Base-by-base conservation (phyloP, 2,329 filamentous ascomycete genomes). In the Drechslerella coelobrocha region DNA sequence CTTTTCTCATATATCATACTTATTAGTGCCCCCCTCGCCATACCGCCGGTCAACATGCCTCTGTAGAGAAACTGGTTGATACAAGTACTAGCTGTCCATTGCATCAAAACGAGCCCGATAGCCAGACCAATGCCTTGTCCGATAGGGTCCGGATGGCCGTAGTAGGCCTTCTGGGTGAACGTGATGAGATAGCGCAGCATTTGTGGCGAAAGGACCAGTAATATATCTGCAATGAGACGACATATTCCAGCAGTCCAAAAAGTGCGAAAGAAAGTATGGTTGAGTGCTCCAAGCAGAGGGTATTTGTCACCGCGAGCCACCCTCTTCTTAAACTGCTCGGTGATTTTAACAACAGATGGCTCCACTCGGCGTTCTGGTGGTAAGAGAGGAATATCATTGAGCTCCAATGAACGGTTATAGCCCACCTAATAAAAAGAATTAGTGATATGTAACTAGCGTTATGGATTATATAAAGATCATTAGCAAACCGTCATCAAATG, bases 11-110 rank as follows among this genome's bases (percentile, higher is more conserved):
- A 99, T 73, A 99, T 97, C 68, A 92, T 86, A 1, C 93, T 89
- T 6, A 91, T 93, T 72, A 99, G 81, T 1, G 91, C 88, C 39
- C 91, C 90, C 81, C 97, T 97, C 80, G 97, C 91, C 61, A 91
- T 88, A 92, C 99, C 97, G 62, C 94, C 94, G 1, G 91, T 93
- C 76, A 96, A 90, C 76, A 99, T 97, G 2, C 92, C 86, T 52
- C 91, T 85, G 79, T 97, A 94, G 81, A 99, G 97, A 78, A 99
- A 99, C 80, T 99, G 95, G 78, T 97, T 93, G 66, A 99, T 85
- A 81, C 88, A 92, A 61, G 86, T 87, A 0, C 94, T 99, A 81
- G 97, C 94, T 54, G 88, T 84, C 27, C 92, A 83, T 14, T 92
- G 96, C 17, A 93, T 89, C 2, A 85, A 82, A 77, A 99, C 97